Evolutionary conservation across 129 eudicot genomes (phyloP).

Genomic region (Pseudognaphalium luteoalbum): DNA sequence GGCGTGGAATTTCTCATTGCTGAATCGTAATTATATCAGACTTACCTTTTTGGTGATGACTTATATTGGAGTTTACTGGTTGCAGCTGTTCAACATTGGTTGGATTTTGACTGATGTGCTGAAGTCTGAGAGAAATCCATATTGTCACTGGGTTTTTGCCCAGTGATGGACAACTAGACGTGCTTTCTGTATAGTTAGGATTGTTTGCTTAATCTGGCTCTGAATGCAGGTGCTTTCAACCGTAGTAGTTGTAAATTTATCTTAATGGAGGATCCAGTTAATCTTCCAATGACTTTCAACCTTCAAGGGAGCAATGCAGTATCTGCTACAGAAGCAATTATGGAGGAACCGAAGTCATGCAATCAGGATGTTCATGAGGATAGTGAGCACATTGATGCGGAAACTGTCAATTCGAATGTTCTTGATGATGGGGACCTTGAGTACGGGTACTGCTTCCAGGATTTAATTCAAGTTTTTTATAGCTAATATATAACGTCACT

Average conservation of each 20-base stretch:
- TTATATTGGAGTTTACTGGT: conserved; percentile 40
- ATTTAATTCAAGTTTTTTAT: conserved; percentile 10
- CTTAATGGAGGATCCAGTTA: conserved; percentile 41
- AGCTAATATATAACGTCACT: background rate
- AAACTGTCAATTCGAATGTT: conserved; percentile 29
- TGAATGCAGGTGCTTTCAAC: conserved; percentile 72
- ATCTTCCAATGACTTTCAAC: conserved; percentile 27
- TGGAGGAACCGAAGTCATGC: conserved; percentile 28
- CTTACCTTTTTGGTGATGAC: conserved; percentile 48
- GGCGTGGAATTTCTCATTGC: conserved; percentile 62
- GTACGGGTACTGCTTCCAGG: conserved; percentile 54
- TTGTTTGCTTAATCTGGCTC: conserved; percentile 42
- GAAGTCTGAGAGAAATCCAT: conserved; percentile 63
- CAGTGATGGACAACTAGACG: conserved; percentile 45
- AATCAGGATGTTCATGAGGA: conserved; percentile 28
- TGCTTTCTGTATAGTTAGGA: conserved; percentile 41
- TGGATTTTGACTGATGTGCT: conserved; percentile 68
- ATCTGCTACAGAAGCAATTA: conserved; percentile 13
- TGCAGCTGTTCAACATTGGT: conserved; percentile 70
- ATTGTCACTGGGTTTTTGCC: conserved; percentile 48
- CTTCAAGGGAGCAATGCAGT: conserved; percentile 29
- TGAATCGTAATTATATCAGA: conserved; percentile 43
- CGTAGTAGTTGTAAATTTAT: conserved; percentile 32
- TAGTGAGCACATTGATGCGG: conserved; percentile 19
- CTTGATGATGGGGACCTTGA: conserved; percentile 53